Conservation (phyloP, 2,329 filamentous ascomycete genomes). For the Colletotrichum filicis region DNA sequence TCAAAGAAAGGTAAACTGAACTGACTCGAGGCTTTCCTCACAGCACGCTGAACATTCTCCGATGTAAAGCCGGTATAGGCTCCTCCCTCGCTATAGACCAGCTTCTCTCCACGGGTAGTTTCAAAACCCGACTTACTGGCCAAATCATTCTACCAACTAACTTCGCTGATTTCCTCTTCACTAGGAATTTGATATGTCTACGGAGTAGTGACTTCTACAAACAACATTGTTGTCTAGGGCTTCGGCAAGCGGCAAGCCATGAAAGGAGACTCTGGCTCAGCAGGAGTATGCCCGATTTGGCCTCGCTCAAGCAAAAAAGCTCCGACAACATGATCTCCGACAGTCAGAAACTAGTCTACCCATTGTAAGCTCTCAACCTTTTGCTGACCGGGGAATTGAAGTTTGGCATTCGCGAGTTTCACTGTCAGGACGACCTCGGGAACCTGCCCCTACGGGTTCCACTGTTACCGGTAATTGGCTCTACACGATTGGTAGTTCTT, state of each 20-base stretch:
- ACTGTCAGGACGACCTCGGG: background rate
- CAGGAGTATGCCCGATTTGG: no score
- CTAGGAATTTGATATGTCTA: no score
- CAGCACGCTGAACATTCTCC: background rate
- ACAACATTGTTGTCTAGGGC: no score
- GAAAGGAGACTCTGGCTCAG: no score
- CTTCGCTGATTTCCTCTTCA: no score
- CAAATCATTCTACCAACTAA: no score
- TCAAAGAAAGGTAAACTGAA: background rate
- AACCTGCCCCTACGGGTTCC: background rate
- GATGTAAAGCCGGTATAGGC: background rate
- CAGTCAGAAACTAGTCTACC: background rate
- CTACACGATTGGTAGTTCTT: background rate
- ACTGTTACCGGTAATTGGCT: background rate
- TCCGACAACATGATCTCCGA: background rate
- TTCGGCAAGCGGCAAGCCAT: no score
- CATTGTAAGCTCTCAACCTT: background rate
- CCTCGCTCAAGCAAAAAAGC: no score
- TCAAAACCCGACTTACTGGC: no score
- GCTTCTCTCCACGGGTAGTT: no score
- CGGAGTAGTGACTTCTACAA: no score
- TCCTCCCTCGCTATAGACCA: no score
- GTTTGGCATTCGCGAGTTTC: background rate
- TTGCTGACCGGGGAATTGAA: background rate
- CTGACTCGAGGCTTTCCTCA: background rate